These are phyloP conservation scores for Rhodamnia rubescens DNA, from an alignment of 345 rosid species.

Conservation along the genomic window DNA sequence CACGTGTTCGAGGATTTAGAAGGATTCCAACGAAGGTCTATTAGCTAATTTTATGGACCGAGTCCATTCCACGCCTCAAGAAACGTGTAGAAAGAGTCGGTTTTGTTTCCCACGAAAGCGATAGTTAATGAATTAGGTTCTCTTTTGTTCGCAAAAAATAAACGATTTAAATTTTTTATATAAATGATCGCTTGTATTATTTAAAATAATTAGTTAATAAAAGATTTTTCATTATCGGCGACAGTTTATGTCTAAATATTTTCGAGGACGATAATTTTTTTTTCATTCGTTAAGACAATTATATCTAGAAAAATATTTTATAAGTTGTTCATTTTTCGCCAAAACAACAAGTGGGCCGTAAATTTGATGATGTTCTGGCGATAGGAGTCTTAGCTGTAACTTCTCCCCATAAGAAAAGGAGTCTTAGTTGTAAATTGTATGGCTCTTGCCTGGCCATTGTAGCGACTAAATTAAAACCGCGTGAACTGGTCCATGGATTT, in stretches of 20 bases:
- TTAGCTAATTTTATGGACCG: not conserved
- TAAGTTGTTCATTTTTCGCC: too few species aligned
- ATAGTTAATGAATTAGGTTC: not conserved
- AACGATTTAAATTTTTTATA: too few species aligned
- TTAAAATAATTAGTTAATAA: too few species aligned
- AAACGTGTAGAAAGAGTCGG: not conserved
- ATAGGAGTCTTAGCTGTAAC: not conserved
- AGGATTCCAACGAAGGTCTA: not conserved
- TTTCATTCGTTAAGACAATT: too few species aligned
- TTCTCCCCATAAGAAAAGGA: not conserved
- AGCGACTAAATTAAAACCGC: not conserved
- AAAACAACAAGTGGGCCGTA: too few species aligned
- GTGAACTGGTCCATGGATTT: fast-evolving
- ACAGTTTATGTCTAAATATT: too few species aligned
- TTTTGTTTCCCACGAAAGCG: not conserved
- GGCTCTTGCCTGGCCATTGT: not conserved
- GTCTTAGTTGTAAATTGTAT: not conserved
- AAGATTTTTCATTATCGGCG: too few species aligned
- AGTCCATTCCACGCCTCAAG: not conserved
- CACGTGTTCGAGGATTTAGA: not conserved
- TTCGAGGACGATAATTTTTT: too few species aligned
- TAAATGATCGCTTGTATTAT: too few species aligned
- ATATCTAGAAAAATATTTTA: too few species aligned
- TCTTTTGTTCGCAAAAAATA: too few species aligned
- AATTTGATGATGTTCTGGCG: too few species aligned